Percentiles rank a stretch among this genome's conserved stretches.
phyloP scores from a whole-genome alignment of 2,329 filamentous ascomycete species.

The Chaetomium strumarium region DNA sequence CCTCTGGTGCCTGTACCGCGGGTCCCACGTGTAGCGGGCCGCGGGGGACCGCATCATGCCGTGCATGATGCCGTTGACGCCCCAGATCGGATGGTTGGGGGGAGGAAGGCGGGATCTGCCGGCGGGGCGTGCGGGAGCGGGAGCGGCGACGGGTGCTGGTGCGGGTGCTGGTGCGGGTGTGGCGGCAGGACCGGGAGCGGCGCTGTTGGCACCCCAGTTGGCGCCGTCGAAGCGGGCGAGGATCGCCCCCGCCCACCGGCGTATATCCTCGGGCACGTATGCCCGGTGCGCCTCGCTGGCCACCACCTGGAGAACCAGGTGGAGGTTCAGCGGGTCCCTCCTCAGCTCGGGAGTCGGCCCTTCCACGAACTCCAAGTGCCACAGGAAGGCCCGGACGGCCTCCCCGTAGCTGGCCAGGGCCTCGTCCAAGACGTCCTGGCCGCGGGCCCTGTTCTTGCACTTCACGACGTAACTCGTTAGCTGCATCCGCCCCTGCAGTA shows the following conservation, averaged over 20 bases:
- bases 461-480: not conserved
- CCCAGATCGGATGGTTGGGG: constrained; percentile 28
- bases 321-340: not conserved
- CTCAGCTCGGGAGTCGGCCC: not conserved
- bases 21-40: constrained; percentile 9
- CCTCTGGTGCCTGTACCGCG: constrained; percentile 4
- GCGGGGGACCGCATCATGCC: constrained; percentile 19
- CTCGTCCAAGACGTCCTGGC: too few species aligned
- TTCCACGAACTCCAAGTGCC: not conserved
- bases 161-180: not conserved
- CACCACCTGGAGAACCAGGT: not conserved
- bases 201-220: not conserved
- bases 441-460: not conserved
- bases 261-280: not conserved
- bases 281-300: not conserved
- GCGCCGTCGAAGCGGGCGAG: not conserved
- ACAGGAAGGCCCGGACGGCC: not conserved
- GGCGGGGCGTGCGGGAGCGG: not conserved
- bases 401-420: not conserved
- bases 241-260: not conserved
- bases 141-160: not conserved
- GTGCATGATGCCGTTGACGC: constrained; percentile 28
- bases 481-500: not conserved
- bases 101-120: constrained; percentile 15
- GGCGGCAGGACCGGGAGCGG: not conserved